Evolutionary conservation across 2,329 filamentous ascomycete species (phyloP), one percentile per base, ranked within the genome.

Genomic region (Scopulariopsis brevicaulis): DNA sequence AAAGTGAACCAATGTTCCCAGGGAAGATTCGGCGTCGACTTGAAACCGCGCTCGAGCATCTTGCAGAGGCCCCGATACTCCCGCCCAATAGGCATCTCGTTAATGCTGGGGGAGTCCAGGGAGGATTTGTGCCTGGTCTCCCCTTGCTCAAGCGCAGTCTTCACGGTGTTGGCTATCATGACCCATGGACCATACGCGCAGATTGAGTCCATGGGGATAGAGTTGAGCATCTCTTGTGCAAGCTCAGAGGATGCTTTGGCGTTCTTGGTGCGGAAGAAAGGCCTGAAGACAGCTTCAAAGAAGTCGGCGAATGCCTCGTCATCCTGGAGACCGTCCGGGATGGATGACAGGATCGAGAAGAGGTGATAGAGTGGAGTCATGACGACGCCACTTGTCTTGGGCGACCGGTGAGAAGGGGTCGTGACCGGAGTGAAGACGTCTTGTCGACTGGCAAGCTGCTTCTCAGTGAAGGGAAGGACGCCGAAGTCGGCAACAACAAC

Each of bases 51-150:
- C 64, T 85, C 79, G 3, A 96, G 75, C 37, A 95, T 79, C 20
- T 80, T 84, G 18, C 85, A 77, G 25, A 87, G 73, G 56, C 87
- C 82, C 10, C 87, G 84, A 62, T 89, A 91, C 58, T 90, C 85
- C 12, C 83, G 81, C 15, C 86, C 82, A 57, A 85, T 68, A 2
- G 51, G 51, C 22, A 37, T 20, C 28, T 58, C 56, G 59, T 76
- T 70, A 10, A 77, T 74, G 25, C 61, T 65, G 28, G 63, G 63
- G 1, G 62, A 37, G 8, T 60, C 58, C n/a, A 59, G 61, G 15
- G 63, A 60, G 64, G 65, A 57, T 12, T 59, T 43, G 6, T 62
- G 46, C 1, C 54, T n/a, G 24, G 57, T 60, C 24, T 61, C 14
- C 76, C 71, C 34, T 84, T 63, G 56, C 73, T 72, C 3, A 68